Evolutionary conservation across 2,329 filamentous ascomycete genomes (phyloP), one percentile per base, ranked within the genome.

Genomic region (Aspergillus luchuensis): DNA sequence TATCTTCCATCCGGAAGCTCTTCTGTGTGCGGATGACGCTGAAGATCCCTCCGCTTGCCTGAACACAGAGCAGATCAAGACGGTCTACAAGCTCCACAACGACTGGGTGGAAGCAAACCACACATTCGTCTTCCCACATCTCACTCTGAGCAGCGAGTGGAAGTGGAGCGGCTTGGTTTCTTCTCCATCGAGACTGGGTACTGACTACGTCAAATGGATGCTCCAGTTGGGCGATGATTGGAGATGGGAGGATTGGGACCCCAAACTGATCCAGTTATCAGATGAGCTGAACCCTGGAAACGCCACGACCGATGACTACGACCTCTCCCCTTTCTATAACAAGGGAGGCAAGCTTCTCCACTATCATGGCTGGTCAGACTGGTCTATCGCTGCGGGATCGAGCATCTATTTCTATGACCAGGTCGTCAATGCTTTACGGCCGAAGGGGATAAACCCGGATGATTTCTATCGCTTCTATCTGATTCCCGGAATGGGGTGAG

Each of bases 1-100:
- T 67, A 66, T 76, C 56, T 77, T 84, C 49, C 43, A 54, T 1
- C 41, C 56, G 1, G 48, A 51, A 38, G 54, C 56, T 2, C 25
- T 67, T 10, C 73, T 79, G 57, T 78, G 75, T 13, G 72, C 75
- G n/a, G 66, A 33, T 64, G 73, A 60, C 52, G 62, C 50, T 8
- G 60, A 64, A 4, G 21, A 58, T 7, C 60, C 68, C 7, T 69
- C 68, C 8, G 67, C 71, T 11, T 84, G 82, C 60, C 70, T 85
- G 8, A 83, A 72, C 4, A 64, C 68, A 4, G 68, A 72, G 5
- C 82, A 84, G 63, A 69, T 83, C 47, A 73, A 63, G 15, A 80
- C 78, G 8, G 60, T 62, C 3, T 47, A 62, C 19, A 30, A 53
- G 23, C 41, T 59, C 19, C 49, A 56, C 13, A 47, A 41, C 8